Evolutionary conservation across 2,329 filamentous ascomycete species (phyloP), one percentile per base, ranked within the genome.

Genomic region (Monilinia polystroma): DNA sequence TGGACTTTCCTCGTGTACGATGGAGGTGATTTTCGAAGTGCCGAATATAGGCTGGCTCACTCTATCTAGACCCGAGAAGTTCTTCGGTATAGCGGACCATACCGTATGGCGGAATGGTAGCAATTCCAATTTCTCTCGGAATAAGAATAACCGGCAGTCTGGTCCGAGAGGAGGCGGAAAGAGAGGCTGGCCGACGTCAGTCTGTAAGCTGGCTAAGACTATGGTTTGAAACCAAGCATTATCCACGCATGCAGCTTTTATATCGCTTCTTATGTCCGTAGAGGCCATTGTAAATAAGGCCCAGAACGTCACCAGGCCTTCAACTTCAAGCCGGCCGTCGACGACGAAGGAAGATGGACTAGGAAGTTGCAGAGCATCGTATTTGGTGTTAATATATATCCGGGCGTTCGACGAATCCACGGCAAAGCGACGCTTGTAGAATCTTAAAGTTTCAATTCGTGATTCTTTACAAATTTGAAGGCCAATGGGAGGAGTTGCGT

Each of bases 401-500:
- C 58, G 32, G 3, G 29, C 45, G 3, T 52, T 11, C 12, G 14
- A 51, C 10, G 45, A 32, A 2, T 52, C 8, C n/a, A n/a, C 29
- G 47, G 45, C 45, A 20, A 62, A 38, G 45, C 29, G 47, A 5
- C 38, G 58, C 32, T 62, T 51, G 23, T 52, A 62, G 47, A 8
- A 51, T 38, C 14, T 51, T 18, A 51, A 14, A 51, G 58, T 51
- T 14, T 38, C 58, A 26, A 38, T 2, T 62, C 58, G 29, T 49
- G 45, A 51, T 60, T 51, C 58, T 60, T 49, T 38, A n/a, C 58
- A 60, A 20, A 60, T 7, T 11, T 12, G 58, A 7, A 60, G 45
- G 12, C 20, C 20, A 7, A 18, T 20, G 16, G 58, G 29, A 20
- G 8, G 8, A 4, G 2, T 51, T 2, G 58, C 14, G n/a, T 51